Conservation (phyloP, 2,329 filamentous ascomycete species). For the Dothistroma pini region DNA sequence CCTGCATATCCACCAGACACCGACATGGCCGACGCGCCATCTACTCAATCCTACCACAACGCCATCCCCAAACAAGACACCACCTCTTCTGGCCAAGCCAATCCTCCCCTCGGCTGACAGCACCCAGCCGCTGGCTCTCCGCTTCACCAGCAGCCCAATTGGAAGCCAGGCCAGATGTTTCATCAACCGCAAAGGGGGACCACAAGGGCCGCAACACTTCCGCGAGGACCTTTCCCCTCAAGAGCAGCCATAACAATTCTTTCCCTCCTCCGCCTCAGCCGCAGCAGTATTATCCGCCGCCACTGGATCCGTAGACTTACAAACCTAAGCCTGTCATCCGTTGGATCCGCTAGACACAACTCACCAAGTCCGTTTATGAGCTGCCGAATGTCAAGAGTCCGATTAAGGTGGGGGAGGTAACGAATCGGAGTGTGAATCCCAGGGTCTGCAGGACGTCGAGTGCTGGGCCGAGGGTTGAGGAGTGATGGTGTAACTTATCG, state of each 20-base stretch:
- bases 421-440: neutral
- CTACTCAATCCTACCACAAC: neutral
- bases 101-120: neutral
- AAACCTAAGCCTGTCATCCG: no score
- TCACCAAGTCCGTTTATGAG: constrained; percentile 4
- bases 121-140: constrained; percentile 3
- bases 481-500: neutral
- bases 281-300: constrained; percentile 10
- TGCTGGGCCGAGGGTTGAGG: neutral
- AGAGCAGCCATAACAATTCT: constrained; percentile 6
- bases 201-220: no score
- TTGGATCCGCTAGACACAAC: no score
- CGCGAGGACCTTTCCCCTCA: constrained; percentile 4
- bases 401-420: neutral
- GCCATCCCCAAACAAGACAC: neutral
- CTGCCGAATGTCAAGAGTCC: constrained; percentile 11
- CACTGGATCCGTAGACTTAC: constrained; percentile 3
- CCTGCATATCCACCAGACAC: no score
- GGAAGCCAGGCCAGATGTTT: neutral
- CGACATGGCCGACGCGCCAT: constrained; percentile 45
- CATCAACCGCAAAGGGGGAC: neutral
- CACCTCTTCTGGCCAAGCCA: neutral
- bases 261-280: constrained; percentile 14
- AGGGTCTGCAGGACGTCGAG: neutral
- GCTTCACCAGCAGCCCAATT: constrained; percentile 6